Evolutionary conservation across 768 basidiomycete species (phyloP), one percentile per base, ranked within the genome.

Genomic region (Tricholoma terreum): DNA sequence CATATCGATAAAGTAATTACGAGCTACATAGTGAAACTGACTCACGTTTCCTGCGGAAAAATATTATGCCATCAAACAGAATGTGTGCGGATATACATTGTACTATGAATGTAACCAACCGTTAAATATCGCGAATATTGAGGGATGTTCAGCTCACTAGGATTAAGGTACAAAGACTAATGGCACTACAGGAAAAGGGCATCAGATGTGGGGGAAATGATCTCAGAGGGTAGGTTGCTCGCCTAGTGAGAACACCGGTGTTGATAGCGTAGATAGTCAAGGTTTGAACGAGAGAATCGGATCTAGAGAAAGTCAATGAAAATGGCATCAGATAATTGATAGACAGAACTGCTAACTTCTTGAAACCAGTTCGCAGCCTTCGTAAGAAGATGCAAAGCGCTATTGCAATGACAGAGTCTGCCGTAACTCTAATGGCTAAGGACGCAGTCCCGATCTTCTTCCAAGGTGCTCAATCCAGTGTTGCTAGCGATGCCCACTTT

Each of bases 171-270:
- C 50, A 52, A 11, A 52, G 19, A 31, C 50, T 24, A 17, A 52
- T 27, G 6, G 33, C 51, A 30, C 35, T 52, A 30, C 14, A 52
- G 27, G 36, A 1, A 1, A 5, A 45, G 5, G 42, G 43, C 12
- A 12, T 14, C 22, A 24, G 43, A 22, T 45, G 22, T 45, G 19
- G 10, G 12, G 11, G 11, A 2, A 24, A 43, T 21, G 4, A 5
- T 14, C 22, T 24, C 43, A 45, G 19, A 14, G 12, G 17, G 4
- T 45, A 24, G 21, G 21, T 45, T 11, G 22, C 43, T 24, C 43
- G 79, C 84, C 83, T 83, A 17, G 84, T 84, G 48, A 86, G 55
- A 4, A 74, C 71, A n/a, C 86, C 86, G 0, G 85, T 87, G 59
- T 82, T 85, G 35, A 87, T 70, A 11, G 85, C 84, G 56, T 85